Base-by-base conservation (phyloP, 2,329 filamentous ascomycete species). In the Epicoccum sorghinum region DNA sequence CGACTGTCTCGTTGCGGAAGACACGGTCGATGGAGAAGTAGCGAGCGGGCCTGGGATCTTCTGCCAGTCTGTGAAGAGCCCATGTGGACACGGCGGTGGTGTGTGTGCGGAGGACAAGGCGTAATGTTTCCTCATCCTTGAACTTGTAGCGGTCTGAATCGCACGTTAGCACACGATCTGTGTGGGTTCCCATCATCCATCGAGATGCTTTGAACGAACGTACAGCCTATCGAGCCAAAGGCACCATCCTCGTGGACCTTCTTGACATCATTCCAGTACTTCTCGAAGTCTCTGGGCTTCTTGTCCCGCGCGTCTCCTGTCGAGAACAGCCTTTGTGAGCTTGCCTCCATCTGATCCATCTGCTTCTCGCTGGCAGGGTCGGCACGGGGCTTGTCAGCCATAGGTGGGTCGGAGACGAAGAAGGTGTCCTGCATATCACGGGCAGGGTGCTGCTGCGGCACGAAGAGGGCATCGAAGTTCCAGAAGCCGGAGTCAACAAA, bases 1-100 rank as follows among this genome's bases (percentile, higher is more conserved):
- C 95, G 54, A 99, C 93, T 3, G 91, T 91, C 78, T 99, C 95
- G 77, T 99, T 99, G 64, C 91, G 87, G 88, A 99, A 99, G 57
- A 99, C 95, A 49, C 95, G 87, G 78, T 99, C 95, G 73, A 99
- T 99, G 58, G 91, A 96, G 82, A 99, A 99, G 81, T 96, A 98
- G 58, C 93, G 88, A n/a, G 91, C 92, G 4, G 91, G 90, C 12
- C 90, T 89, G 55, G 90, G 92, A 72, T 89, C 84, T 52, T 89
- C 85, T 25, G 95, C 92, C 47, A 99, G 84, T 71, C 92, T 92
- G 79, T 96, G 88, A 62, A 99, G 85, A 81, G 96, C 91, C 69
- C 90, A 91, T 25, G 93, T 89, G 35, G 90, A 96, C 60, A 96
- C 89, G 47, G 95, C 89, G 29, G 95, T 99, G 3, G 95, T 99